Base-by-base conservation (phyloP, 345 rosid genomes). In the Eucalyptus camaldulensis region DNA sequence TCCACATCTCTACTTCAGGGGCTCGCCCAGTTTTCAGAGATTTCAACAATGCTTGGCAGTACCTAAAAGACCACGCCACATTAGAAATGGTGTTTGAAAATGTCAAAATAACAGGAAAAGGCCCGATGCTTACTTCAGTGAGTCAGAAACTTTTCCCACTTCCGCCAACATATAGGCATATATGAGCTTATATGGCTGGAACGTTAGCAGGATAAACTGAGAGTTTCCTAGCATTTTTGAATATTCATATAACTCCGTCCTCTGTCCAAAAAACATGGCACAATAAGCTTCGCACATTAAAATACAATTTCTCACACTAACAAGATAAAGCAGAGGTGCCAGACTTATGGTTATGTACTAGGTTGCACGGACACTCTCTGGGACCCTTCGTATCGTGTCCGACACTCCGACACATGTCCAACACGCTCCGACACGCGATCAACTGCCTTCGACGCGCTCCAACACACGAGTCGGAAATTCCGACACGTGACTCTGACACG, bases 161-260 rank as follows among this genome's bases (percentile, higher is more conserved):
- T 98, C 99, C 89, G 97, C 97, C 88, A 98, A 94, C 99, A 98
- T 98, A 93, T 95, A 91, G n/a, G 99, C 99, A 93, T 98, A 98
- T 87, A 98, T 88, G 90, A 98, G 90, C 92, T 98, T 98, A 89
- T 98, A 98, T 37, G 99, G 99, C 92, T 97, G 99, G 96, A 98
- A 96, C 22, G 98, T 97, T 85, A 92, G 94, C 92, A 98, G 90
- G 89, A 92, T 93, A 91, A 92, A 97, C 94, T 98, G 99, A 93
- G 99, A 94, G 93, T 98, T 98, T 87, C 99, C 99, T 65, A 96
- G 95, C 91, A 96, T 95, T 95, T 95, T 98, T 8, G 99, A 95
- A 90, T 98, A 98, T 92, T 98, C 99, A 90, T 96, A 97, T 47
- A 98, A 92, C 93, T 98, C 99, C 5, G 99, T 98, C 93, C 99